A percentile compares a stretch with the other conserved stretches of the same genome.
Evolutionary conservation across 2,329 filamentous ascomycete species (phyloP).

Genomic region (Colletotrichum plurivorum): DNA sequence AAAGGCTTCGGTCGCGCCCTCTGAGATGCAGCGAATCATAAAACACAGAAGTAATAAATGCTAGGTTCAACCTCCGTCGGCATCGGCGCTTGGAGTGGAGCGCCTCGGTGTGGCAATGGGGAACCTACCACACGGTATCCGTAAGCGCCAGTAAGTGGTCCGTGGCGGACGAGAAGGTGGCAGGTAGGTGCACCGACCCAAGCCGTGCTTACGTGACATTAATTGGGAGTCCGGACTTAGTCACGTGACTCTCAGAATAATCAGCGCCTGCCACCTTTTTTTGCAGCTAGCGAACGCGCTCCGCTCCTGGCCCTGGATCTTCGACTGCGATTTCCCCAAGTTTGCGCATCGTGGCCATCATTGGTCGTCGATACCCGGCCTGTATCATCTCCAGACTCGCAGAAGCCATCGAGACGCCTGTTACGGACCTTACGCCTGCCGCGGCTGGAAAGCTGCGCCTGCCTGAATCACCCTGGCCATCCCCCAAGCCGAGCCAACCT

Average conservation of each 20-base stretch:
- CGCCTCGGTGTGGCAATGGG: no score
- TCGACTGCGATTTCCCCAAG: conserved; percentile 34
- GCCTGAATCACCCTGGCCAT: conserved; percentile 32
- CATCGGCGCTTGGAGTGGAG: conserved; percentile 17
- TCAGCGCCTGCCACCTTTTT: conserved; percentile 24
- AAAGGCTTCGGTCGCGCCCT: not conserved
- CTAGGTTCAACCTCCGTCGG: not conserved
- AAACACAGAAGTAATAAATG: conserved; percentile 8
- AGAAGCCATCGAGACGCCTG: conserved; percentile 13
- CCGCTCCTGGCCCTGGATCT: conserved; percentile 25
- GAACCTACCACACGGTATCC: no score
- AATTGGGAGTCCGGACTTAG: not conserved
- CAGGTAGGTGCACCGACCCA: conserved; percentile 8
- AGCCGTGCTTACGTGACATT: conserved; percentile 33
- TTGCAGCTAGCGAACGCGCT: conserved; percentile 29
- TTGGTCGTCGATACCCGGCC: conserved; percentile 37
- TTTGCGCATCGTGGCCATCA: conserved; percentile 41
- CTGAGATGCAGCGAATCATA: conserved; percentile 14
- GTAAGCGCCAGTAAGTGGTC: no score
- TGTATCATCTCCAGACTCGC: conserved; percentile 27
- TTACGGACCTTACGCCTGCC: conserved; percentile 11
- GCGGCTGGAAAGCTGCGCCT: conserved; percentile 28
- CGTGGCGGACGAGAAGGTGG: not conserved
- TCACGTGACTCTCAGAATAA: conserved; percentile 22
- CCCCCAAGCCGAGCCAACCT: conserved; percentile 9